phyloP scores from a whole-genome alignment of 2,329 filamentous ascomycete genomes.

The Apiospora aurea region DNA sequence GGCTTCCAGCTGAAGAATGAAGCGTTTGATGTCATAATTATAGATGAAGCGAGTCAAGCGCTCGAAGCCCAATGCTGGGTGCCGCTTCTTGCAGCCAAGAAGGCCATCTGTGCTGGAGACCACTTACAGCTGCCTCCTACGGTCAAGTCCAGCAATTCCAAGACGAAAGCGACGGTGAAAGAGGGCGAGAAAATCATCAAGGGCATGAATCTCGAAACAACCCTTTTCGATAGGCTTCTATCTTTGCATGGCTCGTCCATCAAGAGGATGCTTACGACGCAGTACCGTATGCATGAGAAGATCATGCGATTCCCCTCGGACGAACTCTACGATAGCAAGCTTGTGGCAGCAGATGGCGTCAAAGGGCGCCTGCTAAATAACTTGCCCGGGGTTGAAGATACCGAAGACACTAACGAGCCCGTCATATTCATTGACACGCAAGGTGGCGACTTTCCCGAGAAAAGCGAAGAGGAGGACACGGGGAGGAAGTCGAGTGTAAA shows the following conservation, averaged over 20 bases:
- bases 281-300: slow-evolving; percentile 96
- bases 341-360: slow-evolving; percentile 83
- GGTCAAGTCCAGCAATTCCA: slow-evolving; percentile 78
- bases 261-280: slow-evolving; percentile 94
- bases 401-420: slow-evolving; percentile 86
- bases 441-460: slow-evolving; percentile 89
- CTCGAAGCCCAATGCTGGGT: slow-evolving; percentile 98
- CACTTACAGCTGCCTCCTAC: slow-evolving; percentile 94
- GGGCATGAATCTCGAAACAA: slow-evolving; percentile 78
- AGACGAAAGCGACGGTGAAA: slow-evolving; percentile 48
- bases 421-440: slow-evolving; percentile 96
- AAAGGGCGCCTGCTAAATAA: slow-evolving; percentile 77
- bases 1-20: slow-evolving; percentile 82
- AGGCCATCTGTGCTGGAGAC: slow-evolving; percentile 91
- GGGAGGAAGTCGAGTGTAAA: slow-evolving; percentile 54
- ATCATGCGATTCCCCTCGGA: slow-evolving; percentile 96
- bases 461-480: slow-evolving; percentile 74
- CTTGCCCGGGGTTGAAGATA: slow-evolving; percentile 72
- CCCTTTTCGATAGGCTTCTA: slow-evolving; percentile 89
- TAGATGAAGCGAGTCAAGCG: slow-evolving; percentile 96
- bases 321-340: slow-evolving; percentile 82
- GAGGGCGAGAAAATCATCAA: slow-evolving; percentile 48
- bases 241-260: slow-evolving; percentile 80
- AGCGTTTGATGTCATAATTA: slow-evolving; percentile 90
- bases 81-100: slow-evolving; percentile 78